Evolutionary conservation across 352 stramenopile species (phyloP).

Genomic region (Globisporangium paddicum): DNA sequence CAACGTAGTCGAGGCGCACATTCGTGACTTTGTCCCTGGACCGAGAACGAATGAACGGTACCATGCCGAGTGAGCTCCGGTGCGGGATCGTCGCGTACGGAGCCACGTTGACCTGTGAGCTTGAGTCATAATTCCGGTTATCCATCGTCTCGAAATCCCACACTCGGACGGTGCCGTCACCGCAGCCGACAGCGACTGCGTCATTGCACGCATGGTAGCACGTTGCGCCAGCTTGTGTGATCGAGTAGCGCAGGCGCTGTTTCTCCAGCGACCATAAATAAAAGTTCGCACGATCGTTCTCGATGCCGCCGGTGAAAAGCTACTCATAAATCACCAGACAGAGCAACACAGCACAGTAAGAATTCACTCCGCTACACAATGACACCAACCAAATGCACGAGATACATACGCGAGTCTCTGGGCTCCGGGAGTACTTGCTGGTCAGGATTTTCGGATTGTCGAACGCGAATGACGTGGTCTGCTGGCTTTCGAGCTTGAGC

Average conservation of each 20-base stretch:
- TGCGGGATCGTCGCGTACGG: slow-evolving; percentile 74
- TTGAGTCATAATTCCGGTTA: slow-evolving; percentile 39
- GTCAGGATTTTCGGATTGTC: slow-evolving; percentile 62
- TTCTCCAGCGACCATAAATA: slow-evolving; percentile 85
- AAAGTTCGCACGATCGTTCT: slow-evolving; percentile 72
- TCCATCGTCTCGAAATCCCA: slow-evolving; percentile 77
- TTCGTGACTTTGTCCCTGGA: slow-evolving; percentile 76
- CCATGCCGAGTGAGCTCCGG: slow-evolving; percentile 71
- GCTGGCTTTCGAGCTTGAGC: slow-evolving; percentile 52
- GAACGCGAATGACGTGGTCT: slow-evolving; percentile 43
- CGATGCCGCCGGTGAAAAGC: slow-evolving; percentile 71
- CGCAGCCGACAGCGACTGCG: slow-evolving; percentile 68
- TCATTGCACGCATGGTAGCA: slow-evolving; percentile 84
- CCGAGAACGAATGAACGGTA: slow-evolving; percentile 79
- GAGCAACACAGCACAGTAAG: slow-evolving; percentile 8
- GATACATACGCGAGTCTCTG: slow-evolving; percentile 64
- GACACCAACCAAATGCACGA: no score
- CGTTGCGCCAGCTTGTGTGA: slow-evolving; percentile 57
- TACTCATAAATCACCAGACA: slow-evolving; percentile 16
- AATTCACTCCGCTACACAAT: no score
- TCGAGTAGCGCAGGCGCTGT: slow-evolving; percentile 52
- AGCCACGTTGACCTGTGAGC: slow-evolving; percentile 39
- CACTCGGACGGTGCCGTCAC: slow-evolving; percentile 73
- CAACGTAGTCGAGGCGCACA: slow-evolving; percentile 77
- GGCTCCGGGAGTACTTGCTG: slow-evolving; percentile 54